Percentiles rank a stretch among this genome's conserved stretches.
Conservation (phyloP, 1,284 basidiomycete species). For the Pascua guehoae region DNA sequence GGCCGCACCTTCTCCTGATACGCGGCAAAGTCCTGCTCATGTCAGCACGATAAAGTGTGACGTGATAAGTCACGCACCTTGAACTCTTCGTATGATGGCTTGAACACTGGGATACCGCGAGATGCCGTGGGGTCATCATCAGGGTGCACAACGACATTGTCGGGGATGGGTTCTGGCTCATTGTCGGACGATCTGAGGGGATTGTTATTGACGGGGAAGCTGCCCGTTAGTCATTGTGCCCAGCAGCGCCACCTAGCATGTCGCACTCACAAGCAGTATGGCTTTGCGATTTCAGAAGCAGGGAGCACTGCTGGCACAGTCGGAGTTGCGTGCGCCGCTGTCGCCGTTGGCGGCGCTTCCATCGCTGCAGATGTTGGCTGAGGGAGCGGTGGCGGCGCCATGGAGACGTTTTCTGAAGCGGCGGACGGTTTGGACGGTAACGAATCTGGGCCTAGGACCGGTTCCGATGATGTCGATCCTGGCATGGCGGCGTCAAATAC, state of each 20-base stretch:
- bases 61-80: constrained; percentile 26
- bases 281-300: constrained; percentile 9
- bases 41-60: background rate
- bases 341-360: too few relatives aligned
- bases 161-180: constrained; percentile 14
- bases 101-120: constrained; percentile 90
- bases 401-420: too few relatives aligned
- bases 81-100: constrained; percentile 83
- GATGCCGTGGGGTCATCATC: constrained; percentile 77
- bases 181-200: constrained; percentile 8
- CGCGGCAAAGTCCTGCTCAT: constrained; percentile 67
- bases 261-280: constrained; percentile 14
- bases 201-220: constrained; percentile 20
- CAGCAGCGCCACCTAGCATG: too few relatives aligned
- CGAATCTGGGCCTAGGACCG: too few relatives aligned
- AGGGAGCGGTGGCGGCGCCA: too few relatives aligned
- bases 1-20: constrained; percentile 80
- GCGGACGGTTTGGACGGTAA: too few relatives aligned
- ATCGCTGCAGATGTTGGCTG: too few relatives aligned
- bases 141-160: constrained; percentile 48
- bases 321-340: too few relatives aligned
- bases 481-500: too few relatives aligned
- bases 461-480: too few relatives aligned
- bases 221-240: background rate
- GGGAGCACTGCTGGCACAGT: too few relatives aligned